A percentile compares a stretch with the other conserved stretches of the same genome.
These are phyloP conservation scores for Crataegus laevigata DNA, from an alignment of 306 rosid genomes.

Conservation along the genomic window DNA sequence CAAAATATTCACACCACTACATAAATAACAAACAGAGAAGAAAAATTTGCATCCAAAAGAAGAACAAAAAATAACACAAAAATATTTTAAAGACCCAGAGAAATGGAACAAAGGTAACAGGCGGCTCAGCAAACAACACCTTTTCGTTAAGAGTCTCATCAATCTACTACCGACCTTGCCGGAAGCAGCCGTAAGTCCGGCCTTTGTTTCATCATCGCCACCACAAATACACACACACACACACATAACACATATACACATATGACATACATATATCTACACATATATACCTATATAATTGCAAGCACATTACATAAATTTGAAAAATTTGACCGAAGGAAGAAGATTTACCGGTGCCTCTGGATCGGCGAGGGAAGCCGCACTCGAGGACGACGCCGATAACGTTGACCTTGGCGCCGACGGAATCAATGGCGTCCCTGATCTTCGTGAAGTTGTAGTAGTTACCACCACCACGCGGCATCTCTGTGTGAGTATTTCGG, in stretches of 20 bases:
- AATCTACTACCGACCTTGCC: conserved; percentile 60
- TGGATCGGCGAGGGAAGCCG: conserved; percentile 33
- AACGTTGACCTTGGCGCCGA: conserved; percentile 36
- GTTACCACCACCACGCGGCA: conserved; percentile 13
- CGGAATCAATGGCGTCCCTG: conserved; percentile 26
- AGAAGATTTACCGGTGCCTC: conserved; percentile 45
- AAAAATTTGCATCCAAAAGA: neutral
- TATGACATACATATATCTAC: neutral
- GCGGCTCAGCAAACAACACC: conserved; percentile 68
- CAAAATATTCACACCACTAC: conserved; percentile 16
- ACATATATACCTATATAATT: neutral
- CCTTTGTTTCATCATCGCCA: conserved; percentile 87
- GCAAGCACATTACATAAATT: neutral
- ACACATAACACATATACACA: neutral
- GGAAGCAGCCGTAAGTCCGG: conserved; percentile 81
- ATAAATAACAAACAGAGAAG: conserved; percentile 5
- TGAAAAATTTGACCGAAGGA: neutral
- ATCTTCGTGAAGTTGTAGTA: conserved; percentile 33
- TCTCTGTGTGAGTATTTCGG: neutral
- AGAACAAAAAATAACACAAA: neutral
- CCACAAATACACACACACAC: neutral
- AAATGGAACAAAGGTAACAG: neutral
- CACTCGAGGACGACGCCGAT: conserved; percentile 44
- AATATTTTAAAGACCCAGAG: neutral
- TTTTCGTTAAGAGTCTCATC: conserved; percentile 41